A percentile compares a stretch with the other conserved stretches of the same genome.
Conservation (phyloP, 2,329 filamentous ascomycete species). For the Cercospora sp. region DNA sequence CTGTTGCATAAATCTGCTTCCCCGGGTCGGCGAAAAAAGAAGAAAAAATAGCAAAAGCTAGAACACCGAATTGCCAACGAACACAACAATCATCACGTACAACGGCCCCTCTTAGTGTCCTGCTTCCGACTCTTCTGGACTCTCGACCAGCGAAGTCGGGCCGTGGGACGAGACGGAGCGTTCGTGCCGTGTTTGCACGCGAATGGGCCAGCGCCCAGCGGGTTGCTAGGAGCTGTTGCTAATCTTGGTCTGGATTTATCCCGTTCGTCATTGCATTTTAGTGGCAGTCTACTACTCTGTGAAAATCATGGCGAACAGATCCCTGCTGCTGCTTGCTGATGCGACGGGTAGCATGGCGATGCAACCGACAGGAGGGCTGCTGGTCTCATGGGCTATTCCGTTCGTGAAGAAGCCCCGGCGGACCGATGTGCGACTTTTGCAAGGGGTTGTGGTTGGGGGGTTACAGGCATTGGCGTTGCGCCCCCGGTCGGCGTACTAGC, state of each 20-base stretch:
- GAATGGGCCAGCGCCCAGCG: not conserved
- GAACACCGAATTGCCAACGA: not conserved
- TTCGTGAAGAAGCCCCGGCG: not conserved
- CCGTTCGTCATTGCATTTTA: not conserved
- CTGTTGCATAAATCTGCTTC: not conserved
- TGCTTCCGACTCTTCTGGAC: not conserved
- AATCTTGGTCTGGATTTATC: not conserved
- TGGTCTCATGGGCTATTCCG: not conserved
- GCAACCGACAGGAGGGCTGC: not conserved
- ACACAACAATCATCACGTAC: not conserved
- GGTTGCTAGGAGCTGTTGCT: not conserved
- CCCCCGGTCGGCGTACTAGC: not conserved
- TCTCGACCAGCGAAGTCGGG: not conserved
- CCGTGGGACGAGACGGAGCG: slow-evolving; percentile 5
- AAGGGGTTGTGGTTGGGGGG: not conserved
- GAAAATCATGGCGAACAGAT: not conserved
- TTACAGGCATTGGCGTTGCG: not conserved
- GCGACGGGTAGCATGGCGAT: not conserved
- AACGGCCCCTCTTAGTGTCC: not conserved
- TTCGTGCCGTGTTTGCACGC: not conserved
- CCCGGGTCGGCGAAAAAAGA: not conserved
- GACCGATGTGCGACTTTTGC: not conserved
- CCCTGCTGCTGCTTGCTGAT: not conserved
- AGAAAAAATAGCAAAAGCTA: not conserved
- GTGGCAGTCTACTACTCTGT: not conserved